These are phyloP conservation scores for Amanita jacksonii DNA, from an alignment of 768 basidiomycete species.

Conservation along the genomic window DNA sequence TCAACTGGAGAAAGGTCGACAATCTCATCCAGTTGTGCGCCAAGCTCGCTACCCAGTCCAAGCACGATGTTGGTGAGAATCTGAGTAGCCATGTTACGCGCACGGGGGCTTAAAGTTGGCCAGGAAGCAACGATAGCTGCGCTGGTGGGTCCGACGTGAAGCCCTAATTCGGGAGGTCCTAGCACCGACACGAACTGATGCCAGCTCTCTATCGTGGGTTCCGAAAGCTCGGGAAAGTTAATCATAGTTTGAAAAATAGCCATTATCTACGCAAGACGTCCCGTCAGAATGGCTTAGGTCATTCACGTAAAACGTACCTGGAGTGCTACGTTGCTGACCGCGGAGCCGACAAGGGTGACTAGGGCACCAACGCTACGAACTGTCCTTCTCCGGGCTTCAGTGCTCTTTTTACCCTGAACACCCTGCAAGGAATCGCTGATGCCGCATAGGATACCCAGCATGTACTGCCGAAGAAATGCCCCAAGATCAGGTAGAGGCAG, in stretches of 20 bases:
- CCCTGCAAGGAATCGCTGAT: constrained; percentile 86
- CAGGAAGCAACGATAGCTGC: constrained; percentile 78
- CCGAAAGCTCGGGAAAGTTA: constrained; percentile 61
- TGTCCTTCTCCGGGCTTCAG: constrained; percentile 62
- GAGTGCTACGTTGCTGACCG: constrained; percentile 70
- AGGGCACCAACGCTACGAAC: constrained; percentile 71
- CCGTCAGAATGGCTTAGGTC: not conserved
- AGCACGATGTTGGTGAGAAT: constrained; percentile 66
- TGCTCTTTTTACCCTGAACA: constrained; percentile 64
- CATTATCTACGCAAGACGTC: constrained; percentile 60
- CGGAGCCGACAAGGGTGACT: constrained; percentile 57
- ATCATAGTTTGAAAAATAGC: constrained; percentile 90
- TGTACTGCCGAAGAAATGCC: constrained; percentile 59
- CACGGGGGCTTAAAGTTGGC: constrained; percentile 45
- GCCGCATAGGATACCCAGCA: constrained; percentile 77
- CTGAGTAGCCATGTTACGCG: constrained; percentile 42
- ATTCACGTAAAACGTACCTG: constrained; percentile 50
- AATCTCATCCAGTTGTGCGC: constrained; percentile 59
- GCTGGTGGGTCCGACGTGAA: constrained; percentile 79
- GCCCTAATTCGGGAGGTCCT: constrained; percentile 59
- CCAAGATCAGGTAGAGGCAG: constrained; percentile 32
- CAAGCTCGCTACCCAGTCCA: constrained; percentile 46
- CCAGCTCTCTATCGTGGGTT: constrained; percentile 78
- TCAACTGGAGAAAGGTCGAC: constrained; percentile 69
- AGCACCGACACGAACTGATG: constrained; percentile 63